These are phyloP conservation scores for Calonectria hongkongensis DNA, from an alignment of 2,329 filamentous ascomycete genomes.

Conservation along the genomic window DNA sequence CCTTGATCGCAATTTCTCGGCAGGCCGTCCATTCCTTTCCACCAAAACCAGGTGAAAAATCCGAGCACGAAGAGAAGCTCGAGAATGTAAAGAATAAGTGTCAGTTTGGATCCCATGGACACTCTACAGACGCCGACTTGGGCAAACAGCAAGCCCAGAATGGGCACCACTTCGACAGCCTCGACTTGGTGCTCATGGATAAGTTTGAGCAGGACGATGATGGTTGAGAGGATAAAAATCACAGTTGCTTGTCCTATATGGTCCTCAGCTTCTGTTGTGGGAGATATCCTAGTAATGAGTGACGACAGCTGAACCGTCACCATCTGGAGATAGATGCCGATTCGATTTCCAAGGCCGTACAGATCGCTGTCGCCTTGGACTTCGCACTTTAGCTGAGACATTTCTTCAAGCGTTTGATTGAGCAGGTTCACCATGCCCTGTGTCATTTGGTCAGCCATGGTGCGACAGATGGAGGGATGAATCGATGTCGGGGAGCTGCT, in stretches of 20 bases:
- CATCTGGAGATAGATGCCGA: constrained; percentile 36
- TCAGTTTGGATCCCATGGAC: constrained; percentile 27
- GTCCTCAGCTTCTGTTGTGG: constrained; percentile 17
- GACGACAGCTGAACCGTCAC: constrained; percentile 32
- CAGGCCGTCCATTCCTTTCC: constrained; percentile 31
- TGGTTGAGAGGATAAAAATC: constrained; percentile 26
- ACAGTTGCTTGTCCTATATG: constrained; percentile 30
- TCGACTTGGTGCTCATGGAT: background rate
- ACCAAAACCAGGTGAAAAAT: constrained; percentile 33
- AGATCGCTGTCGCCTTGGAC: constrained; percentile 26
- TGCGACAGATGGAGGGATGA: background rate
- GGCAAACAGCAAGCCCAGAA: constrained; percentile 26
- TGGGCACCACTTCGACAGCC: constrained; percentile 31
- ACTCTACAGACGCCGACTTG: constrained; percentile 34
- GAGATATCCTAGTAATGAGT: constrained; percentile 14
- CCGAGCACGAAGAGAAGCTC: constrained; percentile 27
- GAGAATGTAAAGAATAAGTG: constrained; percentile 21
- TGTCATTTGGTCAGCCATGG: constrained; percentile 4
- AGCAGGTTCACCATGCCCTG: background rate
- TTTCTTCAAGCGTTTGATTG: background rate
- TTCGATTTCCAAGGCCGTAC: constrained; percentile 30
- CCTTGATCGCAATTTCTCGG: constrained; percentile 19
- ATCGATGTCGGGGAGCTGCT: background rate
- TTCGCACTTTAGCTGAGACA: background rate
- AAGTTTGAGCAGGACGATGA: constrained; percentile 8